A percentile compares a stretch with the other conserved stretches of the same genome.
Conservation (phyloP, 2,329 filamentous ascomycete genomes). For the Pestalotiopsis sp. region DNA sequence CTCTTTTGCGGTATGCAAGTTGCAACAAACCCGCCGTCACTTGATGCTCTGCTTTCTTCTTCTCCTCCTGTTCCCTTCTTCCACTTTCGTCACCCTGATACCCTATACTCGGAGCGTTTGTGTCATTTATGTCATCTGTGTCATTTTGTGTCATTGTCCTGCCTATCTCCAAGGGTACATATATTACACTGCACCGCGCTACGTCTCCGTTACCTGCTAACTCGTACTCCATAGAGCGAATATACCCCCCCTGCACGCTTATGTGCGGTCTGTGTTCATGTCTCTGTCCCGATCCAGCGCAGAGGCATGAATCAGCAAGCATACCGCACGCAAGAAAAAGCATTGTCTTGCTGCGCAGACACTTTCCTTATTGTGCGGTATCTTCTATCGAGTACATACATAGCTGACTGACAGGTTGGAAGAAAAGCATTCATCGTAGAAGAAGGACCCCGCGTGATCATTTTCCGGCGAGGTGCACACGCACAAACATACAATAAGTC, state of each 20-base stretch:
- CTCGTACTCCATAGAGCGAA: background rate
- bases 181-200: background rate
- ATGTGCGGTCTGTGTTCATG: background rate
- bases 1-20: background rate
- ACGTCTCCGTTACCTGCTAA: background rate
- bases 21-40: slow-evolving; percentile 7
- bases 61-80: background rate
- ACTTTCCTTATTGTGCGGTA: slow-evolving; percentile 4
- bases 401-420: background rate
- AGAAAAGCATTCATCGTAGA: background rate
- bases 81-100: background rate
- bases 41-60: slow-evolving; percentile 14
- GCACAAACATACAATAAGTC: slow-evolving; percentile 3
- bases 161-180: background rate
- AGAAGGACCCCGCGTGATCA: background rate
- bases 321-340: slow-evolving; percentile 2
- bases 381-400: background rate
- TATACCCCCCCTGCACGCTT: background rate
- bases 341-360: background rate
- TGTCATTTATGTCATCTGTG: background rate
- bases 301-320: background rate
- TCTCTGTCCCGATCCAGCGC: background rate
- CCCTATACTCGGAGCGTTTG: background rate
- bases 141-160: background rate
- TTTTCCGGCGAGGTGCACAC: background rate